Evolutionary conservation across 345 rosid genomes (phyloP), one percentile per base, ranked within the genome.

Genomic region (Sisymbrium irio): DNA sequence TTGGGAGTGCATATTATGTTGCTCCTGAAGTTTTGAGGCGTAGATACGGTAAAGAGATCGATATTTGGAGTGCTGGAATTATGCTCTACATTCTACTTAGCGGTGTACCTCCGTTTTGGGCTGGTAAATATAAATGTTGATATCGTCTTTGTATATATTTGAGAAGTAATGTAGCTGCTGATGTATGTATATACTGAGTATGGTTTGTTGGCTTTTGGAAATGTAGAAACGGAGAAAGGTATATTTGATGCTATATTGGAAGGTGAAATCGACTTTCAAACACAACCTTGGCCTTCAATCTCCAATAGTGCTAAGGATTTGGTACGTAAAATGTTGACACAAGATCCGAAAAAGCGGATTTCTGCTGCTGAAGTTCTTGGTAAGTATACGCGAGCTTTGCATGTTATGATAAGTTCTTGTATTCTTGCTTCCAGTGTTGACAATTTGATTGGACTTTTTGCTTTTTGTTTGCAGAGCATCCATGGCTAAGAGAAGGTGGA

Each of bases 51-150:
- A 90, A 90, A 81, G 97, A 89, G 78, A 67, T 80, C n/a, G 97
- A 93, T 64, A 78, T 89, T 35, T 93, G 98, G 98, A 90, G 97
- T 82, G 98, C 92, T 28, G 98, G 97, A 75, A 79, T 89, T 44
- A 87, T 93, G 22, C 51, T 89, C 25, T 93, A 90, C 69, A 93
- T 93, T 72, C 84, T 93, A 47, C 96, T 93, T 60, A 86, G 93
- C 59, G 97, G 97, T 4, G 97, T 90, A 13, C 97, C 98, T 55
- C 98, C 98, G 7, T 93, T 93, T 78, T 93, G 96, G 97, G 98
- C 89, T 42, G 97, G 97, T 89, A 82, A 82, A 30, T 7, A 27
- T n/a, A 7, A 7, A 60, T 46, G 7, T 11, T 49, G 5, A 33
- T 65, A n/a, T 12, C 5, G 20, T 32, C 28, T 39, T 40, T 66